phyloP scores from a whole-genome alignment of 2,329 filamentous ascomycete genomes.

The Ophiostoma ips region DNA sequence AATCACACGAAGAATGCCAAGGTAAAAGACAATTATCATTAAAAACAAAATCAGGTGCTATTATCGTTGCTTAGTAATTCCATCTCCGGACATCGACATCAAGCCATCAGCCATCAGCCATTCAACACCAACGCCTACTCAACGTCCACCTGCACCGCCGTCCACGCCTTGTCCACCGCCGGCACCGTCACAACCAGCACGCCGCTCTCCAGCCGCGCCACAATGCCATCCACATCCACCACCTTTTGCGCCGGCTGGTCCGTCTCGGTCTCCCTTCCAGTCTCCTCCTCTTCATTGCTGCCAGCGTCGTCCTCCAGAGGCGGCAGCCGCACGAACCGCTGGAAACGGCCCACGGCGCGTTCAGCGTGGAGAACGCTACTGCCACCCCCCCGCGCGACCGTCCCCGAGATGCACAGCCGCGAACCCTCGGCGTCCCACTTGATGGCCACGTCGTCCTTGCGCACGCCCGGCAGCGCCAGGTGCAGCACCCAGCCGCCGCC shows the following conservation, averaged over 20 bases:
- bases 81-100: no score
- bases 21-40: no score
- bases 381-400: slow-evolving; percentile 42
- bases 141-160: slow-evolving; percentile 47
- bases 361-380: slow-evolving; percentile 35
- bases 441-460: slow-evolving; percentile 56
- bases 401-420: slow-evolving; percentile 53
- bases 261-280: slow-evolving; percentile 35
- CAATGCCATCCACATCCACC: slow-evolving; percentile 54
- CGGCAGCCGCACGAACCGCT: slow-evolving; percentile 52
- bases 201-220: slow-evolving; percentile 66
- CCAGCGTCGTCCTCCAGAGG: slow-evolving; percentile 15
- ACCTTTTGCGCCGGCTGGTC: slow-evolving; percentile 29
- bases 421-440: slow-evolving; percentile 60
- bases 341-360: slow-evolving; percentile 61
- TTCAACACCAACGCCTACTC: slow-evolving; percentile 24
- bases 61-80: no score
- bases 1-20: no score
- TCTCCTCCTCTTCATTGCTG: slow-evolving; percentile 7
- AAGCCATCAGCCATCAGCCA: not conserved
- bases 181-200: slow-evolving; percentile 64
- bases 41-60: no score
- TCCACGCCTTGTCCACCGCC: slow-evolving; percentile 48
- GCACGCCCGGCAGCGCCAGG: slow-evolving; percentile 58
- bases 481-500: slow-evolving; percentile 53